Evolutionary conservation across 805 yeast genomes (phyloP).

Genomic region (Wickerhamomyces silvicola): DNA sequence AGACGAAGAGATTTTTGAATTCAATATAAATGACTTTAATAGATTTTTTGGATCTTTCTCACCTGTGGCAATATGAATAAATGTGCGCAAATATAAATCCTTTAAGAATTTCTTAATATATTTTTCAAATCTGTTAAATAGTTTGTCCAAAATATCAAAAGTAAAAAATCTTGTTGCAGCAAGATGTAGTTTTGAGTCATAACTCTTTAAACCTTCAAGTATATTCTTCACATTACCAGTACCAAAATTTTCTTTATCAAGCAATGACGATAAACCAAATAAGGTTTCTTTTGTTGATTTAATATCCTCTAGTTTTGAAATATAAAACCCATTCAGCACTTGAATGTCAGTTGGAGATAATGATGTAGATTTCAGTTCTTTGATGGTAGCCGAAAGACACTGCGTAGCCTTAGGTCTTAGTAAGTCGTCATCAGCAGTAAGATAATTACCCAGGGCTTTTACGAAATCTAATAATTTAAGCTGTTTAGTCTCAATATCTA

Average conservation of each 20-base stretch:
- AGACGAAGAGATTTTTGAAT: constrained; percentile 36
- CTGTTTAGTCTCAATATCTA: constrained; percentile 20
- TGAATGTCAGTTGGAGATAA: constrained; percentile 33
- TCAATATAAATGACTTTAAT: constrained; percentile 58
- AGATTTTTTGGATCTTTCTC: constrained; percentile 95
- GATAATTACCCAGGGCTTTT: constrained; percentile 49
- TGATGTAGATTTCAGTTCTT: constrained; percentile 20
- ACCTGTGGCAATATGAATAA: constrained; percentile 66
- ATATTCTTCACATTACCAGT: constrained; percentile 30
- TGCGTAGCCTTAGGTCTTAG: constrained; percentile 43
- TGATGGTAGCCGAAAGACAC: constrained; percentile 36
- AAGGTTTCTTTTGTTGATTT: constrained; percentile 46
- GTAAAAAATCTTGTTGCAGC: constrained; percentile 59
- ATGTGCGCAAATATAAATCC: constrained; percentile 46
- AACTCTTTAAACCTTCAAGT: constrained; percentile 32
- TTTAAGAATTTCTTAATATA: constrained; percentile 17
- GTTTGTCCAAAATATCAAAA: constrained; percentile 40
- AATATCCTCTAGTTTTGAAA: constrained; percentile 63
- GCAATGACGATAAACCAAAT: constrained; percentile 46
- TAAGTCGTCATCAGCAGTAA: constrained; percentile 52
- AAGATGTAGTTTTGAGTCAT: constrained; percentile 50
- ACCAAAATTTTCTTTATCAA: constrained; percentile 44
- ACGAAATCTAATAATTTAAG: constrained; percentile 46
- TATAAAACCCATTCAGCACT: constrained; percentile 44
- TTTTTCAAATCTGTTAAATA: constrained; percentile 26